Evolutionary conservation across 2,329 filamentous ascomycete species (phyloP), one percentile per base, ranked within the genome.

Genomic region (Rhynchosporium secalis): DNA sequence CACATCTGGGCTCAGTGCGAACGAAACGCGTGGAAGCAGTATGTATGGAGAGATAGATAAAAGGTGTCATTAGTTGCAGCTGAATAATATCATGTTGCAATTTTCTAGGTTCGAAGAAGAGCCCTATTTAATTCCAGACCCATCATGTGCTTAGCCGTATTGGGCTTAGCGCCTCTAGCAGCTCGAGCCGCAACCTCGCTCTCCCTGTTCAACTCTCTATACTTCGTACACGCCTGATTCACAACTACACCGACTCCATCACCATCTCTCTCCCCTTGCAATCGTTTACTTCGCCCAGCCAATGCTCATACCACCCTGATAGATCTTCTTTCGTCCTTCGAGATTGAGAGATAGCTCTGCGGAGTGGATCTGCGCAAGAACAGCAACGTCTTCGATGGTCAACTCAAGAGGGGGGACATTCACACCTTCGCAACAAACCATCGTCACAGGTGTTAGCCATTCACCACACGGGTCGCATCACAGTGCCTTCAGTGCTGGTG

Each of bases 401-500:
- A 72, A 72, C 69, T 68, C 71, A 71, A 73, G 72, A 72, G 72
- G 70, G 69, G 72, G 72, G 56, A 71, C 71, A 67, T 74, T 72
- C 62, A 73, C 72, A 74, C 72, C 72, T 73, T 74, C 71, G 61
- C 72, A 74, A 60, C 72, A 74, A 69, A 73, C 71, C 58, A 74
- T 75, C 57, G 68, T 72, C 60, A 75, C 74, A 58, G 73, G 72
- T 61, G 61, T 72, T 54, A 72, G 68, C 64, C 73, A 75, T 70
- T 75, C 73, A 63, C 72, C 73, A 58, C 74, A 75, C 69, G 68
- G 72, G 54, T 71, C 81, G 76, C 69, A 85, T 78, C 75, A 83
- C 78, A 71, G 77, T 78, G 66, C 70, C 55, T 73, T 74, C 60
- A 75, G 72, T 71, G 71, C 72, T 65, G 68, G 69, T 62, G 71